Evolutionary conservation across 192 early-diverging fungal species (phyloP).

Genomic region (Coemansia aciculifera): DNA sequence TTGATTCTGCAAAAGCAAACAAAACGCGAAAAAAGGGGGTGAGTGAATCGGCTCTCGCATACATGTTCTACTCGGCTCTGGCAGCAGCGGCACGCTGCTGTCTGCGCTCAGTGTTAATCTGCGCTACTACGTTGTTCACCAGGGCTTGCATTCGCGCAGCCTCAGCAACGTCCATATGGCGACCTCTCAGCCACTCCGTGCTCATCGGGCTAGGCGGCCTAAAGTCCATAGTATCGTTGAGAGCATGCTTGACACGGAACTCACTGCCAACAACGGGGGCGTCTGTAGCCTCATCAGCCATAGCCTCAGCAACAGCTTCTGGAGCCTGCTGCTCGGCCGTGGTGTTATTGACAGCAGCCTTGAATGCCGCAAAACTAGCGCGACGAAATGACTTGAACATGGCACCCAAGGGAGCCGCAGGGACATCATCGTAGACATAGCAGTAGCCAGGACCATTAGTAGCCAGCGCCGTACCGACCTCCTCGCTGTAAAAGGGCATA

Average conservation of each 20-base stretch:
- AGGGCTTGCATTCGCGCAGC: conserved; percentile 51
- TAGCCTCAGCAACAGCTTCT: not conserved
- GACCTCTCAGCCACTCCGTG: conserved; percentile 29
- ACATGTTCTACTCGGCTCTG: conserved; percentile 1
- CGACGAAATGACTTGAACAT: conserved; percentile 15
- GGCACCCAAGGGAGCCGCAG: conserved; percentile 22
- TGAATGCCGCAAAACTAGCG: not conserved
- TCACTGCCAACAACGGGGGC: not conserved
- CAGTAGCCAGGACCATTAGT: conserved; percentile 50
- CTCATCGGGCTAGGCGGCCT: conserved; percentile 43
- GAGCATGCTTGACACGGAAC: not conserved
- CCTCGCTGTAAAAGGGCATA: conserved; percentile 52
- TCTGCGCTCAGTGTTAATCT: conserved; percentile 53
- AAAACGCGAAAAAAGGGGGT: not conserved
- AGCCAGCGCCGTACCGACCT: conserved; percentile 31
- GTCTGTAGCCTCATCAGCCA: not conserved
- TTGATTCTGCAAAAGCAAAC: no score
- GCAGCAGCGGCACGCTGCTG: not conserved
- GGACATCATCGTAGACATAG: conserved; percentile 54
- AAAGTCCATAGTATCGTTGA: conserved; percentile 29
- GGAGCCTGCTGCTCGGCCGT: not conserved
- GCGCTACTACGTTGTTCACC: conserved; percentile 43
- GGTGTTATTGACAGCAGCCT: conserved; percentile 13
- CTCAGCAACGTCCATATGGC: conserved; percentile 41
- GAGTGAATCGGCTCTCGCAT: not conserved